Base-by-base conservation (phyloP, 202 grass and related monocot species). In the Schoenoplectus triqueter region DNA sequence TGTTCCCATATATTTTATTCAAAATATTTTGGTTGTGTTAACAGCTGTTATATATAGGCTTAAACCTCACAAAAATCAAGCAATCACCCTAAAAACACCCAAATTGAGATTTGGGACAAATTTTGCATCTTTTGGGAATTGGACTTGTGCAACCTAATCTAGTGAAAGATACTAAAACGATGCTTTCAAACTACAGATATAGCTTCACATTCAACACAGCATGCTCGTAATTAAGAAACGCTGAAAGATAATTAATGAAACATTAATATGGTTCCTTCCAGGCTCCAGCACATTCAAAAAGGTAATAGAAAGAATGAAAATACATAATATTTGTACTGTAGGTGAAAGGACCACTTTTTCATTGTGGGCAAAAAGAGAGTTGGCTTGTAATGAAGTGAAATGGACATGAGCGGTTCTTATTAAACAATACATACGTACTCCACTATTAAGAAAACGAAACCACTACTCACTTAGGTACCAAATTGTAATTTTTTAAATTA, bases 391-490 rank as follows among this genome's bases (percentile, higher is more conserved):
- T 70, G 65, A 83, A 68, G 51, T 70, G 64, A 83, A 48, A 54
- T 68, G 21, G 64, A 83, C 63, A 83, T 21, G 63, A 83, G 47
- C 4, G 81, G 63, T 51, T 68, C 65, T 70, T 69, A 52, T 54
- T 41, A 83, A 69, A 41, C 47, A 11, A 68, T 55, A 83, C 47
- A 31, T 7, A 62, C 39, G 64, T 69, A 55, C 47, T 48, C 64
- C 80, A 56, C 47, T 49, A 80, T 10, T 47, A 46, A 66, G 60
- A 66, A 82, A 81, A 81, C 11, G 50, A 18, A 55, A 57, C 4
- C 41, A 6, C 6, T 13, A 54, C 48, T 70, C 49, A 69, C 48
- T 67, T 66, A 9, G 21, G 10, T 56, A 44, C 10, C 20, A 83
- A 54, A 56, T 10, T 15, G 4, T 55, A 55, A 69, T 6, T 22